A percentile compares a stretch with the other conserved stretches of the same genome.
Evolutionary conservation across 75 land plant species (phyloP).

Genomic region (Adiantum capillusveneris): DNA sequence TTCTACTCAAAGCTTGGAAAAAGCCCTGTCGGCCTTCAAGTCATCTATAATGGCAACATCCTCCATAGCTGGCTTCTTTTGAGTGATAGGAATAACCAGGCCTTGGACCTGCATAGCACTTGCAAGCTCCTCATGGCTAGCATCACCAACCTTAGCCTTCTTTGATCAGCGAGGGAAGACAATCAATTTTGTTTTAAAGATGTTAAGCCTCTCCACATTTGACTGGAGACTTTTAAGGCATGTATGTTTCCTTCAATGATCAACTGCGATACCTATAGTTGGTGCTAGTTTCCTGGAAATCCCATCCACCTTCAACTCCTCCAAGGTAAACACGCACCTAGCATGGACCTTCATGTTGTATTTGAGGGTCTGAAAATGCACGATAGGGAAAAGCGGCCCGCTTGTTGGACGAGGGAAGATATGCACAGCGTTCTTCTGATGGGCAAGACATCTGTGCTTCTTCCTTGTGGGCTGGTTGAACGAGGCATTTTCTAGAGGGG

Average conservation of each 20-base stretch:
- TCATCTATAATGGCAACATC: constrained; percentile 56
- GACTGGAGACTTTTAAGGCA: constrained; percentile 67
- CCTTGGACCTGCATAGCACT: constrained; percentile 62
- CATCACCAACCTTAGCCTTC: constrained; percentile 56
- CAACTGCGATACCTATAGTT: constrained; percentile 68
- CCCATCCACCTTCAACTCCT: too few relatives aligned
- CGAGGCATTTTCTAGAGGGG: too few relatives aligned
- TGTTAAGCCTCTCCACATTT: constrained; percentile 64
- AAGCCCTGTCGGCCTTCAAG: constrained; percentile 59
- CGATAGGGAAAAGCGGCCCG: too few relatives aligned
- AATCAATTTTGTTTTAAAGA: constrained; percentile 66
- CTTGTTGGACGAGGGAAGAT: too few relatives aligned
- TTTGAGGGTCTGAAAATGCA: too few relatives aligned
- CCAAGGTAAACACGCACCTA: too few relatives aligned
- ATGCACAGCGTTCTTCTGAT: too few relatives aligned
- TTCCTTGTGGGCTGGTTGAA: too few relatives aligned
- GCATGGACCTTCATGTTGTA: too few relatives aligned
- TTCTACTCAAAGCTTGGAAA: constrained; percentile 53
- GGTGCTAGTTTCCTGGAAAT: constrained; percentile 63
- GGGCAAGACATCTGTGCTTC: too few relatives aligned
- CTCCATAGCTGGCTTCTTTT: constrained; percentile 49
- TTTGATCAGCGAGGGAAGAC: constrained; percentile 61
- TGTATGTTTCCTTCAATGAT: constrained; percentile 55
- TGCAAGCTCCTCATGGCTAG: constrained; percentile 66
- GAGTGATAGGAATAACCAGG: constrained; percentile 44